These are phyloP conservation scores for Erodium maritimum DNA, from an alignment of 345 rosid genomes.

Conservation along the genomic window DNA sequence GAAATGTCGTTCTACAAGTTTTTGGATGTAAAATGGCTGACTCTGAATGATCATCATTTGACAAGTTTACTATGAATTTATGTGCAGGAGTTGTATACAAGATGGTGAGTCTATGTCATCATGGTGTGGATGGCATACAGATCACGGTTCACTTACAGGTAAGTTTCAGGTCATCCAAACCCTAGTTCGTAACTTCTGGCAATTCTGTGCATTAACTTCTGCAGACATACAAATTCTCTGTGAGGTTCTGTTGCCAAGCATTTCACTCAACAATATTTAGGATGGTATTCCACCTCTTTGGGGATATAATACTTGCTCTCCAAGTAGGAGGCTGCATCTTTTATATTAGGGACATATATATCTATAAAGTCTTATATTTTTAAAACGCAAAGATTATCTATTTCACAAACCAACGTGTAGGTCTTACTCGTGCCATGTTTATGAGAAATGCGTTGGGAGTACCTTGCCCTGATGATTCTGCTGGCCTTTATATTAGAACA, in stretches of 20 bases:
- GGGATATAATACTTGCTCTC: background rate
- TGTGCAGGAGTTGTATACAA: constrained; percentile 33
- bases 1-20: background rate
- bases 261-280: background rate
- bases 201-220: background rate
- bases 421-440: constrained; percentile 85
- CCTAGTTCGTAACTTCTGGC: background rate
- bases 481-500: constrained; percentile 84
- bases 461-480: constrained; percentile 69
- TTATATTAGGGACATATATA: constrained; percentile 14
- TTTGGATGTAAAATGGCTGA: background rate
- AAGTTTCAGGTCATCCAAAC: background rate
- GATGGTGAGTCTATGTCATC: constrained; percentile 51
- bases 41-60: constrained; percentile 9
- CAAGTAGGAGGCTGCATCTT: background rate
- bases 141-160: constrained; percentile 87
- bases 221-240: too few relatives aligned
- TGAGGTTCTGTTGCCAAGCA: too few relatives aligned
- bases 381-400: too few relatives aligned
- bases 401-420: constrained; percentile 36
- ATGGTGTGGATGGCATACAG: constrained; percentile 99
- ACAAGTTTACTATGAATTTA: constrained; percentile 6
- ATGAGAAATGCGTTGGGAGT: constrained; percentile 55
- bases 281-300: background rate
- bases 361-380: too few relatives aligned